Evolutionary conservation across 441 rosid species (phyloP), one percentile per base, ranked within the genome.

Genomic region (Brassica balearica): DNA sequence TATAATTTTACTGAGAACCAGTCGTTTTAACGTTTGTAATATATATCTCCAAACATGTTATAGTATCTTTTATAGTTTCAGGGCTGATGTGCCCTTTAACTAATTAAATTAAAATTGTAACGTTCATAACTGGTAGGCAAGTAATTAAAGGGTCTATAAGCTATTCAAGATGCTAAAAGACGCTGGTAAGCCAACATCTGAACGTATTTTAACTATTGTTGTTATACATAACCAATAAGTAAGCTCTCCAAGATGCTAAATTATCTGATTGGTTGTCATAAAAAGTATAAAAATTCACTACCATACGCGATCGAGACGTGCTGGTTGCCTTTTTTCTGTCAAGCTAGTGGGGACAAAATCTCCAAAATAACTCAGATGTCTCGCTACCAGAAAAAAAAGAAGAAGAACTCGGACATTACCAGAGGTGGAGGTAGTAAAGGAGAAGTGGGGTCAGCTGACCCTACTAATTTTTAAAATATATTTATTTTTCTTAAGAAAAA

Each of bases 311-410:
- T n/a, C 56, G 56, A 5, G 56, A 48, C 56, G 7, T 48, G 56
- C 17, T 48, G 6, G 56, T 48, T 48, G 51, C 14, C 14, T 46
- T 46, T 46, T 46, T 46, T 55, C 15, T 15, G 60, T 55, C 60
- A 55, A 55, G 60, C 60, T 55, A 55, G 60, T 55, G 60, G 60
- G 60, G 22, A 55, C 46, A 46, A 46, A 46, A 46, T 12, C 53
- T 46, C 4, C 53, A 46, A 46, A 46, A 46, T 41, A 10, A 10
- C n/a, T 11, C 53, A 11, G 4, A 11, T 46, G 11, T 46, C 15
- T 46, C 14, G 53, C 53, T 46, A n/a, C 5, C 53, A 46, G 41
- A 41, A 51, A 51, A 51, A n/a, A 14, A 46, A 0, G 1, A 19
- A 0, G n/a, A 36, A 36, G 41, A 7, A 36, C 41, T 8, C 41